Percentiles rank a stretch among this genome's conserved stretches.
Evolutionary conservation across 2,329 filamentous ascomycete species (phyloP).

Genomic region (Setomelanomma holmii): DNA sequence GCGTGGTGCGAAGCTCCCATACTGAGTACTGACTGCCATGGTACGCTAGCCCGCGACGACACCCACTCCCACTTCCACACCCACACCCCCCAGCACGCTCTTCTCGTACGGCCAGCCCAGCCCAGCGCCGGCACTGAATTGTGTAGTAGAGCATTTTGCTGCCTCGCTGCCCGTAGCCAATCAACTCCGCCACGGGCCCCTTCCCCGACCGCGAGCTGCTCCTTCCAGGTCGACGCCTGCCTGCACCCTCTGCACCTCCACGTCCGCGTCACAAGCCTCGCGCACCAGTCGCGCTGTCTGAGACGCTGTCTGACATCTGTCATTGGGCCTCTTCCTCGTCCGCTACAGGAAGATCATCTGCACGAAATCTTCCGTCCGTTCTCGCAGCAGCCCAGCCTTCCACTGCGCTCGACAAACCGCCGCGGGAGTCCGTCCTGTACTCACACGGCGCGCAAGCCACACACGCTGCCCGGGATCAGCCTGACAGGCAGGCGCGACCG

Average conservation of each 20-base stretch:
- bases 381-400: constrained; percentile 27
- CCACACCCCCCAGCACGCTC: not conserved
- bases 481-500: constrained; percentile 15
- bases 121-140: not conserved
- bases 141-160: constrained; percentile 9
- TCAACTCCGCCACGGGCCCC: constrained; percentile 32
- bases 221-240: constrained; percentile 4
- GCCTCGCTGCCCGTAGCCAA: constrained; percentile 29
- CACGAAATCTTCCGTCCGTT: constrained; percentile 57
- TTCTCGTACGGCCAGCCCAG: not conserved
- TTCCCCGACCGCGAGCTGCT: constrained; percentile 18
- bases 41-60: not conserved
- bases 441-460: constrained; percentile 12
- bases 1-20: not conserved
- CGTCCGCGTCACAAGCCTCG: constrained; percentile 47
- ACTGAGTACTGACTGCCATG: not conserved
- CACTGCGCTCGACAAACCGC: constrained; percentile 12
- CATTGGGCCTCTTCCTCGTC: constrained; percentile 40
- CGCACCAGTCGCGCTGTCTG: constrained; percentile 39
- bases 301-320: constrained; percentile 46
- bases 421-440: constrained; percentile 17
- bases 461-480: constrained; percentile 13
- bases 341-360: constrained; percentile 58
- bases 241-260: not conserved
- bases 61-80: not conserved